These are phyloP conservation scores for Zangia roseola DNA, from an alignment of 768 basidiomycete species.

Conservation along the genomic window DNA sequence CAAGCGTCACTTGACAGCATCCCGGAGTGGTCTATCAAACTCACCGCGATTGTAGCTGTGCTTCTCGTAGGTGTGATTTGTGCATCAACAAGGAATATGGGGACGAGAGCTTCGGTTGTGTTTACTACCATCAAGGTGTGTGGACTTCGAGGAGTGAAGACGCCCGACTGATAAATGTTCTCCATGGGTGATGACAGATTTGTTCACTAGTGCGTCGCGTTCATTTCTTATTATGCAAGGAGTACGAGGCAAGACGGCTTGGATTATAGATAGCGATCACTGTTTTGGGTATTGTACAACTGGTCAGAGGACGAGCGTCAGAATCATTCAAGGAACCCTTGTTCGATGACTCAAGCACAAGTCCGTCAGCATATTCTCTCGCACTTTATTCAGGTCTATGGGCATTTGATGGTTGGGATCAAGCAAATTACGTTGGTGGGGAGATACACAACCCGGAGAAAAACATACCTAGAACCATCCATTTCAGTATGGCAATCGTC, in stretches of 20 bases:
- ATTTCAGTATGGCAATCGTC: conserved; percentile 85
- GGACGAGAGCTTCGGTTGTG: conserved; percentile 80
- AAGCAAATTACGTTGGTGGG: conserved; percentile 87
- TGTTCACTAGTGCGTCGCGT: conserved; percentile 56
- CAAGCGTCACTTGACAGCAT: conserved; percentile 75
- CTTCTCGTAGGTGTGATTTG: conserved; percentile 74
- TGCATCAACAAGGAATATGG: conserved; percentile 71
- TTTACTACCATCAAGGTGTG: conserved; percentile 84
- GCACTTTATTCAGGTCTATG: conserved; percentile 93
- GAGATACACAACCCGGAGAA: conserved; percentile 80
- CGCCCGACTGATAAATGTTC: background rate
- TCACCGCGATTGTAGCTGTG: conserved; percentile 76
- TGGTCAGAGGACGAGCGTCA: conserved; percentile 68
- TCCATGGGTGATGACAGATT: conserved; percentile 39
- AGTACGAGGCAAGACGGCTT: background rate
- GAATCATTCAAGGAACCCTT: conserved; percentile 64
- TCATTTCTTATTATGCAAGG: background rate
- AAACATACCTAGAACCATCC: conserved; percentile 87
- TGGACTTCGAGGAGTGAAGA: conserved; percentile 1
- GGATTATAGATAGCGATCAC: conserved; percentile 61
- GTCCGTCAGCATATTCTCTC: conserved; percentile 86
- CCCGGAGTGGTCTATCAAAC: conserved; percentile 89
- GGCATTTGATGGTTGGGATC: conserved; percentile 98
- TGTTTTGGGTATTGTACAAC: conserved; percentile 74
- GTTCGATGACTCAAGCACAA: conserved; percentile 71